A percentile compares a stretch with the other conserved stretches of the same genome.
Evolutionary conservation across 2,329 filamentous ascomycete genomes (phyloP).

Genomic region (Hypocrella siamensis): DNA sequence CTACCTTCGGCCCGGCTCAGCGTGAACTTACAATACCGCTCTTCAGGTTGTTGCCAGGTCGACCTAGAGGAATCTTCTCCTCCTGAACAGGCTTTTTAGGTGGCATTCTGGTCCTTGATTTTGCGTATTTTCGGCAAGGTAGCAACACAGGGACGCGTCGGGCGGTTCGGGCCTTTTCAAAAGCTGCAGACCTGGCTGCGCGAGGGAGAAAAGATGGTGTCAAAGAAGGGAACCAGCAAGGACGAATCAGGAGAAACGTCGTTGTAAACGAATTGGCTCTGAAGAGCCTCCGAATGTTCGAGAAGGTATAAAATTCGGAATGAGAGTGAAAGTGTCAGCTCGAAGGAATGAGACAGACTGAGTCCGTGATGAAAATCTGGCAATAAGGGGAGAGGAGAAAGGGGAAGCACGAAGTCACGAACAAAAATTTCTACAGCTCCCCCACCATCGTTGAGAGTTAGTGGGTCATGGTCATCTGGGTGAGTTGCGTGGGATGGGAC

Average conservation of each 20-base stretch:
- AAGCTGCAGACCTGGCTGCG: constrained; percentile 55
- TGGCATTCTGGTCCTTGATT: constrained; percentile 65
- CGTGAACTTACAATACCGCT: constrained; percentile 78
- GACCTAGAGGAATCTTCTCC: constrained; percentile 91
- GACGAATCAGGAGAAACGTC: constrained; percentile 21
- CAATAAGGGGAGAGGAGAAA: constrained; percentile 3
- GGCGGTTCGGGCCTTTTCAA: constrained; percentile 32
- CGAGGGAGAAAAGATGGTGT: constrained; percentile 30
- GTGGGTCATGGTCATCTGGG: no score
- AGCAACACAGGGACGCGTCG: constrained; percentile 33
- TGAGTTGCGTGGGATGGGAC: no score
- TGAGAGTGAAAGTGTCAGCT: constrained; percentile 9
- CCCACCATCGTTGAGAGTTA: no score
- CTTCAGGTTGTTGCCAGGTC: constrained; percentile 96
- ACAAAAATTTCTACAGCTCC: constrained; percentile 11
- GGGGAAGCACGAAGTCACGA: constrained; percentile 8
- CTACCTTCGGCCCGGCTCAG: no score
- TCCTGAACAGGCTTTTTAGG: constrained; percentile 86
- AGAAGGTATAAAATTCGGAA: constrained; percentile 2
- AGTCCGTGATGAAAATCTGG: background rate
- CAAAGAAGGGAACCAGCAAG: constrained; percentile 37
- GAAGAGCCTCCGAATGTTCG: constrained; percentile 26
- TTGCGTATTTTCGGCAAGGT: constrained; percentile 41
- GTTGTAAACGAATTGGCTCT: constrained; percentile 26
- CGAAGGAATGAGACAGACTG: constrained; percentile 7